phyloP scores from a whole-genome alignment of 2,329 filamentous ascomycete genomes.

The Pseudogymnoascus sp. region DNA sequence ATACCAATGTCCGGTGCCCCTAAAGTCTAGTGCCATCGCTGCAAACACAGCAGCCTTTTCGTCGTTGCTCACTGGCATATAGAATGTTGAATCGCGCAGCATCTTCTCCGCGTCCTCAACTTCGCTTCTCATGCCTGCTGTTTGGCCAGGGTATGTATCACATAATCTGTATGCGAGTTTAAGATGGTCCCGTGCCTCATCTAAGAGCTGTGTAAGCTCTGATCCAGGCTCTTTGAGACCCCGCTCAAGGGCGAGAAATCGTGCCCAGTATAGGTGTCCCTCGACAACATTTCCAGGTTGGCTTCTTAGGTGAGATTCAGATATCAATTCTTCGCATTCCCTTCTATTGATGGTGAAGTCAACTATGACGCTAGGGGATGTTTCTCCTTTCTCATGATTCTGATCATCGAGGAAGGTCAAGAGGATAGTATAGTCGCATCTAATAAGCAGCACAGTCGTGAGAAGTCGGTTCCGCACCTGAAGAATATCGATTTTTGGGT shows the following conservation, averaged over 20 bases:
- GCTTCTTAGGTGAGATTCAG: slow-evolving; percentile 16
- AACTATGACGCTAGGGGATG: slow-evolving; percentile 13
- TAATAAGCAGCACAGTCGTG: slow-evolving; percentile 19
- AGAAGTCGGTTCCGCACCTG: slow-evolving; percentile 28
- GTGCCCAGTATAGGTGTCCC: slow-evolving; percentile 20
- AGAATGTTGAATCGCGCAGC: slow-evolving; percentile 39
- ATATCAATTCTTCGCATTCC: slow-evolving; percentile 20
- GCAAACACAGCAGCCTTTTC: slow-evolving; percentile 43
- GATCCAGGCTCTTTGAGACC: slow-evolving; percentile 15
- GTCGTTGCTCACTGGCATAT: slow-evolving; percentile 38
- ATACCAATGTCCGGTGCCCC: slow-evolving; percentile 54
- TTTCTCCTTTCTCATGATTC: slow-evolving; percentile 12
- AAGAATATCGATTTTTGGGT: slow-evolving; percentile 26
- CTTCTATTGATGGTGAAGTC: slow-evolving; percentile 20
- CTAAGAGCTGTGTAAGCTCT: slow-evolving; percentile 18
- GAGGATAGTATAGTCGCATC: slow-evolving; percentile 22
- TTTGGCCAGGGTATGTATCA: slow-evolving; percentile 18
- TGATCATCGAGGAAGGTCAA: slow-evolving; percentile 17
- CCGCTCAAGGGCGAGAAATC: slow-evolving; percentile 19
- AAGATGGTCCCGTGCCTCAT: slow-evolving; percentile 15
- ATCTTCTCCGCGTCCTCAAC: slow-evolving; percentile 38
- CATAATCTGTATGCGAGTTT: slow-evolving; percentile 17
- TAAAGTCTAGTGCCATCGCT: slow-evolving; percentile 44
- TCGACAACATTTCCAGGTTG: slow-evolving; percentile 17
- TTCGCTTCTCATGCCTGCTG: slow-evolving; percentile 28